Evolutionary conservation across 2,329 filamentous ascomycete species (phyloP).

Genomic region (Acephala macrosclerotiorum): DNA sequence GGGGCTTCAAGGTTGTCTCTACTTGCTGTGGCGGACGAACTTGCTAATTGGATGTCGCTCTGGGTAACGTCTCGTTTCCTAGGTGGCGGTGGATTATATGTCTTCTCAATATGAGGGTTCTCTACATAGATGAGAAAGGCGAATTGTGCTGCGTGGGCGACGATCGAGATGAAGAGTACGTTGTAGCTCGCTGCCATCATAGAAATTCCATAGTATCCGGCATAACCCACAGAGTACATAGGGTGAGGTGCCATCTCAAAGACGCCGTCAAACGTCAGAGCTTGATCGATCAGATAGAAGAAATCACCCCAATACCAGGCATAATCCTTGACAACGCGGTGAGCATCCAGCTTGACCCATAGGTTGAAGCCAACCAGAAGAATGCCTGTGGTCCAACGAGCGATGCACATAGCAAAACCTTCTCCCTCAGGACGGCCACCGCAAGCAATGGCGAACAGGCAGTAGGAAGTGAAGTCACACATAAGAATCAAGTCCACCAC

Average conservation of each 20-base stretch:
- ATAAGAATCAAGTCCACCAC: constrained; percentile 97
- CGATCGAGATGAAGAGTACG: constrained; percentile 94
- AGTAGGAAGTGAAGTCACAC: constrained; percentile 98
- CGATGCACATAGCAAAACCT: constrained; percentile 68
- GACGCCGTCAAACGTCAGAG: constrained; percentile 96
- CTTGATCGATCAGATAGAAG: constrained; percentile 97
- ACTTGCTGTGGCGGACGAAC: constrained; percentile 43
- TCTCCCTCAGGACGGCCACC: constrained; percentile 78
- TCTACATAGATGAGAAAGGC: constrained; percentile 91
- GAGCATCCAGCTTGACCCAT: constrained; percentile 98
- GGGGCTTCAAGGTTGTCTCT: constrained; percentile 43
- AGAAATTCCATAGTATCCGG: constrained; percentile 97
- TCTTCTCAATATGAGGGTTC: constrained; percentile 98
- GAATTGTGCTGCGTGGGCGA: constrained; percentile 94
- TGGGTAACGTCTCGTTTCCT: constrained; percentile 54
- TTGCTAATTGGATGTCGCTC: constrained; percentile 45
- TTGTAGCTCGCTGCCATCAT: constrained; percentile 98
- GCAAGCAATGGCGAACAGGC: constrained; percentile 92
- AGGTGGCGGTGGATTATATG: constrained; percentile 88
- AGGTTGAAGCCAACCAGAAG: constrained; percentile 90
- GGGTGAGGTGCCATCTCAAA: constrained; percentile 99
- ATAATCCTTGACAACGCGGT: constrained; percentile 97
- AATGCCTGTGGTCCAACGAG: constrained; percentile 82
- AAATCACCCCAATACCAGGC: constrained; percentile 99
- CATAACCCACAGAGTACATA: constrained; percentile 99